A percentile compares a stretch with the other conserved stretches of the same genome.
These are phyloP conservation scores for Bimuria novae-zelandiae DNA, from an alignment of 2,329 filamentous ascomycete genomes.

Conservation along the genomic window DNA sequence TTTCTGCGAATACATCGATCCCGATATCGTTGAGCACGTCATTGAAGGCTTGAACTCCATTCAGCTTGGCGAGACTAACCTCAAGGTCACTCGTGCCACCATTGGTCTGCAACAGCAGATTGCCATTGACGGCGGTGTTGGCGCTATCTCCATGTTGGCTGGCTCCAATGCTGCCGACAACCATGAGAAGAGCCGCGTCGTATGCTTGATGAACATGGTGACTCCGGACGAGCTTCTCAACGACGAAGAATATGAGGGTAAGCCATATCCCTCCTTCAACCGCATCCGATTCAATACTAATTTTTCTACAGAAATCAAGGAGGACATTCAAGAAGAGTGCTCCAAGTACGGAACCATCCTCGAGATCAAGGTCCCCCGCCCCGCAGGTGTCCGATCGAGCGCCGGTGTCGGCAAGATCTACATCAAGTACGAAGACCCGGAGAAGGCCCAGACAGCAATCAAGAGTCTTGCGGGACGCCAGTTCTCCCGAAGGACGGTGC, in stretches of 20 bases:
- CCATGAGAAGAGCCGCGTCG: constrained; percentile 77
- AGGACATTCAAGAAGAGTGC: constrained; percentile 93
- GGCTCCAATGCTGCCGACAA: constrained; percentile 77
- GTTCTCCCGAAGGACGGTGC: constrained; percentile 94
- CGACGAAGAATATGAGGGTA: constrained; percentile 93
- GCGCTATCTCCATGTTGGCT: constrained; percentile 96
- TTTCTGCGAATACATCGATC: constrained; percentile 91
- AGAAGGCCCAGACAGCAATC: constrained; percentile 81
- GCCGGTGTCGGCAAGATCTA: constrained; percentile 97
- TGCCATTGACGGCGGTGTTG: constrained; percentile 92
- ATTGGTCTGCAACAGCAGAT: constrained; percentile 92
- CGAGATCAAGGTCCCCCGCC: constrained; percentile 91
- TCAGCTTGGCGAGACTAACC: constrained; percentile 83
- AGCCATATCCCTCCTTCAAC: constrained; percentile 24
- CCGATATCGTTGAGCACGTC: constrained; percentile 77
- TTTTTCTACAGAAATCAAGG: constrained; percentile 78
- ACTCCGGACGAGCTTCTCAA: constrained; percentile 94
- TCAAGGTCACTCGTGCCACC: constrained; percentile 87
- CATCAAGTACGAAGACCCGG: constrained; percentile 83
- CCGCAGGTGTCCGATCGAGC: constrained; percentile 79
- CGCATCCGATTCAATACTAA: no score
- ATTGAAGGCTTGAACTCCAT: constrained; percentile 91
- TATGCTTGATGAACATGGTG: constrained; percentile 98
- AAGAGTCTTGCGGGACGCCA: constrained; percentile 91
- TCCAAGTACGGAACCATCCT: constrained; percentile 83